Evolutionary conservation across 2,329 filamentous ascomycete genomes (phyloP).

Genomic region (Aspergillus pseudoviridinutans): DNA sequence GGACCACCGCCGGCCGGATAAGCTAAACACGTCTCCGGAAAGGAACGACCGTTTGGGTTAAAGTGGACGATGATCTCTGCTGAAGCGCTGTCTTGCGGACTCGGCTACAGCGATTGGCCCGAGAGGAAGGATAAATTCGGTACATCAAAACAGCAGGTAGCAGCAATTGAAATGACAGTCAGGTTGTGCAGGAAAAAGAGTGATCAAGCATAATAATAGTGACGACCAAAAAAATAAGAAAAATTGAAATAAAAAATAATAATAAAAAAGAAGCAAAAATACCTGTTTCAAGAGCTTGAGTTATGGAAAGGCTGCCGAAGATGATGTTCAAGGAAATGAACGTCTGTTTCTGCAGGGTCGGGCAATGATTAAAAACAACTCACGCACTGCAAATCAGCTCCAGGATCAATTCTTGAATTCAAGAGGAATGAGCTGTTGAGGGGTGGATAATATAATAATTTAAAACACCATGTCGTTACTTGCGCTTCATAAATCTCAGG

Average conservation of each 20-base stretch:
- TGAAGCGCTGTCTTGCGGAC: conserved; percentile 6
- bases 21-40: conserved; percentile 15
- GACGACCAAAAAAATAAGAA: not conserved
- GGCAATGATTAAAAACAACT: conserved; percentile 9
- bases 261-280: not conserved
- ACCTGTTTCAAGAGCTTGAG: not conserved
- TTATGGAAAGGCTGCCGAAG: not conserved
- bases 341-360: conserved; percentile 9
- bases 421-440: not conserved
- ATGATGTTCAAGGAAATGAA: not conserved
- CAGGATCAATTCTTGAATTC: not conserved
- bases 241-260: not conserved
- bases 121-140: not conserved
- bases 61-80: conserved; percentile 6
- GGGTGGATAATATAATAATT: not conserved
- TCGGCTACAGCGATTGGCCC: conserved; percentile 8
- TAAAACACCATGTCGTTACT: not conserved
- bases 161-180: not conserved
- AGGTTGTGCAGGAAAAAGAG: not conserved
- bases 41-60: conserved; percentile 17
- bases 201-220: not conserved
- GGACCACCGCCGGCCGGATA: conserved; percentile 16
- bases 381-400: not conserved
- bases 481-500: not conserved
- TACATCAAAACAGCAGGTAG: not conserved